Conservation (phyloP, 352 stramenopile genomes). For the Labyrinthula sp. region DNA sequence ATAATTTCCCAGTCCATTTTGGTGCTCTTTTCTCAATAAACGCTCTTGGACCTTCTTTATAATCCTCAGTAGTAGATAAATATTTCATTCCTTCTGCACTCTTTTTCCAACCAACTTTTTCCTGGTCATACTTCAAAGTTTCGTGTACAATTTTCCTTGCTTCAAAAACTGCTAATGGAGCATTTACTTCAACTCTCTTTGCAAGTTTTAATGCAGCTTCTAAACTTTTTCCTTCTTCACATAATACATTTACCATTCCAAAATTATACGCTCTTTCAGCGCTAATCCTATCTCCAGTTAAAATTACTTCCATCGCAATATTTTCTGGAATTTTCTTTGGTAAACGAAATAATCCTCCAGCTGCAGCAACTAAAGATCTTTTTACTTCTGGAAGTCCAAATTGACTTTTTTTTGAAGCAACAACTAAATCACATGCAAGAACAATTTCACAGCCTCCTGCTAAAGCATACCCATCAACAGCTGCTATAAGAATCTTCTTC, state of each 20-base stretch:
- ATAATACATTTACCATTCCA: constrained; percentile 24
- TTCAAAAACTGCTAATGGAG: constrained; percentile 16
- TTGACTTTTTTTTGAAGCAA: constrained; percentile 16
- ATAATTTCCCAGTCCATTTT: constrained; percentile 21
- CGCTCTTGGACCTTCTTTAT: constrained; percentile 8
- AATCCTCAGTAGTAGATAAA: constrained; percentile 20
- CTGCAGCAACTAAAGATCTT: constrained; percentile 15
- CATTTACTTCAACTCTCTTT: constrained; percentile 21
- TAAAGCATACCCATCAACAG: constrained; percentile 17
- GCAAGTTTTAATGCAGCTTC: constrained; percentile 16
- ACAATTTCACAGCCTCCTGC: constrained; percentile 25
- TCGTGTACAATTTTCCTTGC: constrained; percentile 3
- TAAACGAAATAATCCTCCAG: constrained; percentile 20
- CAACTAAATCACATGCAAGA: constrained; percentile 24
- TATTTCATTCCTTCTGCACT: constrained; percentile 1
- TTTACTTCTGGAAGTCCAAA: constrained; percentile 27
- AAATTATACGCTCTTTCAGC: constrained; percentile 19
- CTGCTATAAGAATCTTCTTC: constrained; percentile 22
- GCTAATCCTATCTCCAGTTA: constrained; percentile 17
- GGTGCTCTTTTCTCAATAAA: constrained; percentile 28
- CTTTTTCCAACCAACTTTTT: constrained; percentile 17
- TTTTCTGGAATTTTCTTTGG: constrained; percentile 12
- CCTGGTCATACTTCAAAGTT: constrained; percentile 9
- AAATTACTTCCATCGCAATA: constrained; percentile 26
- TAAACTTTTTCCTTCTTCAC: constrained; percentile 6